Base-by-base conservation (phyloP, 768 basidiomycete genomes). In the Auricularia sp. region DNA sequence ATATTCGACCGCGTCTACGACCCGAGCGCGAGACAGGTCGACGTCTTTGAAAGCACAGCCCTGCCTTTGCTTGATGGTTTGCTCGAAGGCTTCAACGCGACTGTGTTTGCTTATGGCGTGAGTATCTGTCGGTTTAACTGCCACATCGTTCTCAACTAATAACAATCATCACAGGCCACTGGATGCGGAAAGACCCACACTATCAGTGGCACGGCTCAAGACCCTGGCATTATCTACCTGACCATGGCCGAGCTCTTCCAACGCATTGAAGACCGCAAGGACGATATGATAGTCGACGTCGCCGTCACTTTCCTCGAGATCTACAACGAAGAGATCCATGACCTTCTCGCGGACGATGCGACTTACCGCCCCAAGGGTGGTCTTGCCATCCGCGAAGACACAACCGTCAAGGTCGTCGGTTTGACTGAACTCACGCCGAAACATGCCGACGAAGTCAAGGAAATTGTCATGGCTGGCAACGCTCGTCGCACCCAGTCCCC, bases 161-260 rank as follows among this genome's bases (percentile, higher is more conserved):
- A 62, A 66, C 39, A 33, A 54, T 60, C 42, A 64, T 39, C 61
- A 5, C 62, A 98, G 97, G 97, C 97, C 29, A 98, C 97, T n/a
- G 97, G 97, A n/a, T 98, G 97, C 73, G 97, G 97, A 68, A 99
- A 99, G 77, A 99, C 97, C 3, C 95, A 98, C 75, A 99, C 97
- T 21, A 98, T 99, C 74, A 97, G 93, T 70, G 96, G 96, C 64
- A 88, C 90, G 43, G 87, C 89, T 56, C 72, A 74, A 23, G 90
- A 96, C 73, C 93, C 92, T 18, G 97, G 97, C 36, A 87, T 97
- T 70, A 97, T 98, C 74, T 94, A 98, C 76, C 82, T 93, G 65
- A 93, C 94, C 21, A 98, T 98, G 95, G 86, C 91, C 54, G 96
- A 98, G 75, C 85, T 99, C 67, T 99, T 98, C 74, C 87, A 89